Base-by-base conservation (phyloP, 2,329 filamentous ascomycete species). In the Coleophoma eucalyptorum region DNA sequence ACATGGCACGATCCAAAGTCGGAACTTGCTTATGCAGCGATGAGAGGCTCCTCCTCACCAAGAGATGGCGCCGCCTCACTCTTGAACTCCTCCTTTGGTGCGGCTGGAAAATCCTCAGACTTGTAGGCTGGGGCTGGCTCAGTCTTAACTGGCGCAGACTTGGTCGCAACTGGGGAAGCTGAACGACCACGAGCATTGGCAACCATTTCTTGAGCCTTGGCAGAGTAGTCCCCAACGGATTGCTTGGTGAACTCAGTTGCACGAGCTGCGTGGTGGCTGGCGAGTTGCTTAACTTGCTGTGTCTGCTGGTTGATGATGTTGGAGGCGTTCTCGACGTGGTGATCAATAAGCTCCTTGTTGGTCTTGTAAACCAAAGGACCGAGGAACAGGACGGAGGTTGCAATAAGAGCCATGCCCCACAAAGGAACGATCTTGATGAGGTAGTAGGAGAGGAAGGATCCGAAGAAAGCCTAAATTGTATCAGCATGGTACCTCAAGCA, bases 271-370 rank as follows among this genome's bases (percentile, higher is more conserved):
- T 86, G 83, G 72, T 86, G 81, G 67, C 76, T 78, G 38, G 83
- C 83, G 51, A 84, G 73, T 50, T 72, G 70, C 62, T 80, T 79
- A 47, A 86, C 73, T 72, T 86, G 82, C 55, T 75, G 70, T 46
- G 84, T 83, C 72, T 87, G 84, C 55, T 77, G 73, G 65, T 77
- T 79, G 63, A 86, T 72, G 37, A 84, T 64, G 32, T 83, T 74
- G 40, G 77, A 75, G 49, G 75, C 79, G 55, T 80, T 73, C 67
- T 79, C 71, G 58, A 88, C 65, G 60, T 86, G 78, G 57, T 75
- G 67, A 63, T 88, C 84, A 60, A 88, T 87, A 51, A 87, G 68
- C 70, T 87, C 84, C 72, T 86, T 76, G 77, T 88, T 88, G 61
- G 76, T 75, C 59, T 76, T 77, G 71, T 88, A 88, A 64, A 86